Percentiles rank a stretch among this genome's conserved stretches.
Conservation (phyloP, 257 asterid species). For the Leonotis leonurus region DNA sequence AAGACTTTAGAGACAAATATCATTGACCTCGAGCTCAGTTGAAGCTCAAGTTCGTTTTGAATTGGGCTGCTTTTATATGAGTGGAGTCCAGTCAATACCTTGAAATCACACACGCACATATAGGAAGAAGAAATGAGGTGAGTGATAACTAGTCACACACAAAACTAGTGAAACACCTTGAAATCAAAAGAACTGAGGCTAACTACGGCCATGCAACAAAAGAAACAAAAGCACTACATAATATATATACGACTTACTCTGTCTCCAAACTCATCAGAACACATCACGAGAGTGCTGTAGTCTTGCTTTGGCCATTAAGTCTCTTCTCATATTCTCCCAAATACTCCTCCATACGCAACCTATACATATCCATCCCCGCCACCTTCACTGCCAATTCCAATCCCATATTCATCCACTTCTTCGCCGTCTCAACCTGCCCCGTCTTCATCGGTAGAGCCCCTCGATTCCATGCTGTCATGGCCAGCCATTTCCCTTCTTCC, state of each 20-base stretch:
- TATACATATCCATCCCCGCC: constrained; percentile 67
- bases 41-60: no score
- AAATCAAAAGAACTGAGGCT: not conserved
- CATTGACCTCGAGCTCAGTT: no score
- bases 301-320: constrained; percentile 23
- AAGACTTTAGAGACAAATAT: no score
- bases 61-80: no score
- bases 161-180: no score
- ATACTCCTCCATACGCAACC: constrained; percentile 82
- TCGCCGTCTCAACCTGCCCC: constrained; percentile 60
- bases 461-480: constrained; percentile 95
- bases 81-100: no score
- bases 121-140: no score
- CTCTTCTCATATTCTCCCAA: constrained; percentile 51
- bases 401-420: constrained; percentile 84
- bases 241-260: not conserved
- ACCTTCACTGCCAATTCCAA: constrained; percentile 71
- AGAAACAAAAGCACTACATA: no score
- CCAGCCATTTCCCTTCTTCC: constrained; percentile 92
- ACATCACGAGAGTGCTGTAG: constrained; percentile 20
- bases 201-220: not conserved
- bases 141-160: no score
- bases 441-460: constrained; percentile 77
- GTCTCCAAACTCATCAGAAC: not conserved
- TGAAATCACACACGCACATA: no score